These are phyloP conservation scores for Rhodotorula sphaerocarpa DNA, from an alignment of 768 basidiomycete genomes.

Conservation along the genomic window DNA sequence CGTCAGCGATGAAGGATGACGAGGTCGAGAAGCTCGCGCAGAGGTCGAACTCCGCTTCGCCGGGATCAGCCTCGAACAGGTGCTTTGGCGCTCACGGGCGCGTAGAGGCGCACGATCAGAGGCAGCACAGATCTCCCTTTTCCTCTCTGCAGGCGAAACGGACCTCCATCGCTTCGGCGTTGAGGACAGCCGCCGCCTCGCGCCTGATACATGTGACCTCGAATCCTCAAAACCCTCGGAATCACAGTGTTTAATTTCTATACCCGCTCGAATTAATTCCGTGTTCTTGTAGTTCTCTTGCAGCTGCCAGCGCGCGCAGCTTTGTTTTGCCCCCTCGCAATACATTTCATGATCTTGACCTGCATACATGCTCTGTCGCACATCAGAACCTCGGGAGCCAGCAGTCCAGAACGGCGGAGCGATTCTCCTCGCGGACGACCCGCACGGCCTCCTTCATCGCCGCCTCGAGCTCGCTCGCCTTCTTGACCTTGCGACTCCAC, in stretches of 20 bases:
- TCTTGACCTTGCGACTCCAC: slow-evolving; percentile 50
- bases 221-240: not conserved
- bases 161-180: slow-evolving; percentile 40
- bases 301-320: not conserved
- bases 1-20: not conserved
- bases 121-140: no score
- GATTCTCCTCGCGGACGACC: slow-evolving; percentile 55
- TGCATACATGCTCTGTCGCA: no score
- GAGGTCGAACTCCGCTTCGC: slow-evolving; percentile 70
- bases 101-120: no score
- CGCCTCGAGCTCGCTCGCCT: slow-evolving; percentile 42
- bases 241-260: no score
- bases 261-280: no score
- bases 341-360: no score
- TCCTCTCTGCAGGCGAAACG: slow-evolving; percentile 44
- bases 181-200: slow-evolving; percentile 31
- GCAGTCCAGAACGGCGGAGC: slow-evolving; percentile 62
- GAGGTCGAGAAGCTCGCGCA: slow-evolving; percentile 50
- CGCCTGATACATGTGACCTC: no score
- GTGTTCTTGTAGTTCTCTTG: not conserved
- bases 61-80: slow-evolving; percentile 88
- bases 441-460: slow-evolving; percentile 51
- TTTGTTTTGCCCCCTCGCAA: no score
- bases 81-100: slow-evolving; percentile 40
- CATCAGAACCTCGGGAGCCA: slow-evolving; percentile 49